Evolutionary conservation across 805 yeast genomes (phyloP).

Genomic region (Candida yuanshanica): DNA sequence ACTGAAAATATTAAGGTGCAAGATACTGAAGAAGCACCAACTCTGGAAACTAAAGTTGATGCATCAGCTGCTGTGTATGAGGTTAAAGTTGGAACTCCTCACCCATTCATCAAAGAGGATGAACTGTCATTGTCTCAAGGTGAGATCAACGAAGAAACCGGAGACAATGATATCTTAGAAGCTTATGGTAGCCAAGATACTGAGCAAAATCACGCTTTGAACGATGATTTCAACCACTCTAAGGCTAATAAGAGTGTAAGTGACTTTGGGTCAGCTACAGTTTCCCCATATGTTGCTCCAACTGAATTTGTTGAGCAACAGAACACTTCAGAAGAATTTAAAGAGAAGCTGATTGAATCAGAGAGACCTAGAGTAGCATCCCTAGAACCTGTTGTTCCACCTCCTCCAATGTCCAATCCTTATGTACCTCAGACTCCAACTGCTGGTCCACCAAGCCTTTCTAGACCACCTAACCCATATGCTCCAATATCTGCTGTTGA

Average conservation of each 20-base stretch:
- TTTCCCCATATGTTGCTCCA: slow-evolving; percentile 3
- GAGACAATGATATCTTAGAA: not conserved
- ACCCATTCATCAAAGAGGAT: no score
- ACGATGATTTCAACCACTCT: not conserved
- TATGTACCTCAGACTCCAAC: slow-evolving; percentile 1
- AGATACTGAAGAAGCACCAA: not conserved
- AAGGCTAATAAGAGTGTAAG: slow-evolving; percentile 7
- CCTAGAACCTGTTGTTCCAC: not conserved
- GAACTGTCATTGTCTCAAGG: no score
- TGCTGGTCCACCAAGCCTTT: not conserved
- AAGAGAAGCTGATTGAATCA: not conserved
- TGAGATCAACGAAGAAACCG: not conserved
- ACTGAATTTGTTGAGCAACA: slow-evolving; percentile 4
- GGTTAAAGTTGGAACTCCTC: no score
- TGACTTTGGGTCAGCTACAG: slow-evolving; percentile 10
- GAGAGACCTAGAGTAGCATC: no score
- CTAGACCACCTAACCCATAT: not conserved
- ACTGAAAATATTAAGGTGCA: no score
- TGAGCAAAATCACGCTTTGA: no score
- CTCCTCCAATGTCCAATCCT: not conserved
- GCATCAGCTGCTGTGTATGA: no score
- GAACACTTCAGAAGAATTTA: slow-evolving; percentile 10
- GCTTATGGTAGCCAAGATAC: not conserved
- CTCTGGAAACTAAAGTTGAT: no score
- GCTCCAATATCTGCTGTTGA: not conserved